Percentiles rank a stretch among this genome's conserved stretches.
These are phyloP conservation scores for Nakazawaea wyomingensis DNA, from an alignment of 805 yeast genomes.

Conservation along the genomic window DNA sequence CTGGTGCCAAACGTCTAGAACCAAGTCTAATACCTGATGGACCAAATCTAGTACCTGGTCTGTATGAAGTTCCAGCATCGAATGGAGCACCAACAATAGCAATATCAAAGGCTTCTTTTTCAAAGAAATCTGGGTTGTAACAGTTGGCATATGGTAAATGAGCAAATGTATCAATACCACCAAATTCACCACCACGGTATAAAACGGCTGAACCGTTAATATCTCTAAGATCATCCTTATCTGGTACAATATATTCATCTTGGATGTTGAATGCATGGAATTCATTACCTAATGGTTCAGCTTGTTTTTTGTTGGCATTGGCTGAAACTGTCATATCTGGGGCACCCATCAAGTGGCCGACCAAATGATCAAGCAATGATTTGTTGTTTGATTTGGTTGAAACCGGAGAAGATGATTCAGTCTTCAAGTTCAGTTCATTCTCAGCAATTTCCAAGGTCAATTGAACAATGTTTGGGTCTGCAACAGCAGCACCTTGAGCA, in stretches of 20 bases:
- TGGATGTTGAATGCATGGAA: slow-evolving; percentile 26
- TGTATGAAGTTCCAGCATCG: slow-evolving; percentile 45
- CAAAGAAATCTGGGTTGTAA: slow-evolving; percentile 33
- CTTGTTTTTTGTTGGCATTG: slow-evolving; percentile 21
- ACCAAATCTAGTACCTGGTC: slow-evolving; percentile 52
- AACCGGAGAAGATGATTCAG: slow-evolving; percentile 8
- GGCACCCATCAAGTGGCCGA: slow-evolving; percentile 29
- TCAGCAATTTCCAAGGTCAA: slow-evolving; percentile 18
- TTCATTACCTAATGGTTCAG: slow-evolving; percentile 24
- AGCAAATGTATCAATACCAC: slow-evolving; percentile 53
- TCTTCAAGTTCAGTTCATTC: neutral
- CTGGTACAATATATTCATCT: slow-evolving; percentile 30
- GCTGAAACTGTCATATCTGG: slow-evolving; percentile 19
- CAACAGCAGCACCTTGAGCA: slow-evolving; percentile 11
- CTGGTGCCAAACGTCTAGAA: slow-evolving; percentile 37
- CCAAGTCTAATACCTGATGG: slow-evolving; percentile 43
- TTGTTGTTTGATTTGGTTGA: slow-evolving; percentile 13
- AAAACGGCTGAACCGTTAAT: slow-evolving; percentile 33
- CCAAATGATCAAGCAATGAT: slow-evolving; percentile 30
- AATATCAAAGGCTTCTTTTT: slow-evolving; percentile 35
- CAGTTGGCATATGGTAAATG: slow-evolving; percentile 43
- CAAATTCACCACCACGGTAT: slow-evolving; percentile 39
- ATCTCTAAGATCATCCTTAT: slow-evolving; percentile 31
- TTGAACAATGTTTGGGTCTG: slow-evolving; percentile 19
- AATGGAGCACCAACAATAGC: slow-evolving; percentile 55